phyloP scores from a whole-genome alignment of 352 stramenopile species.

The Globisporangium sylvaticum region DNA sequence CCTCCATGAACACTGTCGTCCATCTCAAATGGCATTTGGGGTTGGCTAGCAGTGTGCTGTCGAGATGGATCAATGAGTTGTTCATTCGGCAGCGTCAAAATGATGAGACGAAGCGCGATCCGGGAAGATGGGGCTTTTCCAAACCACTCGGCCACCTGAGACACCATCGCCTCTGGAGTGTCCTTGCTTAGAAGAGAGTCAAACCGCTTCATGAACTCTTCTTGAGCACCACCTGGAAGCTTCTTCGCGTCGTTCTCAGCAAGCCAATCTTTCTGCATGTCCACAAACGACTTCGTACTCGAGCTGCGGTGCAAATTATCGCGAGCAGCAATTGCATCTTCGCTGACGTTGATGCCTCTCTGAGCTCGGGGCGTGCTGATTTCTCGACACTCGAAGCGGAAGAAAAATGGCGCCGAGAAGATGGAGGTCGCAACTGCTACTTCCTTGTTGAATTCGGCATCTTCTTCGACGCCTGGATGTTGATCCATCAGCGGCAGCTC shows the following conservation, averaged over 20 bases:
- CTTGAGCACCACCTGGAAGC: constrained; percentile 20
- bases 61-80: constrained; percentile 41
- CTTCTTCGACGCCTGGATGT: constrained; percentile 50
- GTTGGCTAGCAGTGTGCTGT: constrained; percentile 19
- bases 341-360: background rate
- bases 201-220: constrained; percentile 37
- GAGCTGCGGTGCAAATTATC: constrained; percentile 29
- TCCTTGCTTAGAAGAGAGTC: constrained; percentile 27
- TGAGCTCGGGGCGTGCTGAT: constrained; percentile 27
- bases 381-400: constrained; percentile 77
- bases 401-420: constrained; percentile 84
- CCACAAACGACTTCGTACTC: constrained; percentile 51
- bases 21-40: constrained; percentile 55
- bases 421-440: constrained; percentile 76
- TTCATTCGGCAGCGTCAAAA: constrained; percentile 75
- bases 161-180: constrained; percentile 23
- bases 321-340: background rate
- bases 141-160: constrained; percentile 58
- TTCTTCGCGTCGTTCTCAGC: constrained; percentile 15
- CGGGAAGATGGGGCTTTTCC: constrained; percentile 30
- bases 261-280: constrained; percentile 22
- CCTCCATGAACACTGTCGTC: constrained; percentile 27
- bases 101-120: constrained; percentile 72
- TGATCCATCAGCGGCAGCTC: constrained; percentile 27
- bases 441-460: constrained; percentile 83